Base-by-base conservation (phyloP, 2,329 filamentous ascomycete genomes). In the Plectosphaerella sp. region DNA sequence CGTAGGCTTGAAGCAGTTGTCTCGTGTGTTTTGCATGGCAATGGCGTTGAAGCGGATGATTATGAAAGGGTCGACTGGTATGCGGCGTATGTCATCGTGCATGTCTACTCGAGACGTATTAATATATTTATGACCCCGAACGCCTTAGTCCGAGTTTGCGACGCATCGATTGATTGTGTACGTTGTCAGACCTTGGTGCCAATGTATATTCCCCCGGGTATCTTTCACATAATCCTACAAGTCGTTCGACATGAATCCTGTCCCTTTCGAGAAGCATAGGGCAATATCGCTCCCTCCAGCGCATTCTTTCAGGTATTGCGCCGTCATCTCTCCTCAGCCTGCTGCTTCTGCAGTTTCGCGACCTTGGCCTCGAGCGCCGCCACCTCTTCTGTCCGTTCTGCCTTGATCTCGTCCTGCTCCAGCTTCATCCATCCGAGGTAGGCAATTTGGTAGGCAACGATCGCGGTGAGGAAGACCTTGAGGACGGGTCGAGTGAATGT, bases 351-450 rank as follows among this genome's bases (percentile, higher is more conserved):
- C 52, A 74, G 59, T 33, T 66, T 63, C 48, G 64, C 62, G 5
- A 76, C 64, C 55, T 67, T 65, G 7, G 64, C 62, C 57, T 76
- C 73, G 6, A 76, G 62, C 9, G 61, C 57, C 10, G 64, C 59
- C 41, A 75, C 67, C 42, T 60, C 58, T 57, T 62, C 42, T 4
- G 25, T 25, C 45, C 54, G 81, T 45, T 83, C 74, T 18, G 72
- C 71, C 62, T 79, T 83, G 52, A 81, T 74, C 71, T 94, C 89
- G 50, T 89, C 78, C 35, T 80, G 79, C 67, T 92, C 89, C 48
- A 93, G 75, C 68, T 86, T 89, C 37, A 82, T 66, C 89, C 89
- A 94, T 14, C 72, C 72, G 73, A 82, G 90, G 70, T 92, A 93
- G 14, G 79, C 69, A n/a, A 88, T 61, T 69, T 94, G 89, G 67